Base-by-base conservation (phyloP, 2,329 filamentous ascomycete genomes). In the Epichloe sibirici region DNA sequence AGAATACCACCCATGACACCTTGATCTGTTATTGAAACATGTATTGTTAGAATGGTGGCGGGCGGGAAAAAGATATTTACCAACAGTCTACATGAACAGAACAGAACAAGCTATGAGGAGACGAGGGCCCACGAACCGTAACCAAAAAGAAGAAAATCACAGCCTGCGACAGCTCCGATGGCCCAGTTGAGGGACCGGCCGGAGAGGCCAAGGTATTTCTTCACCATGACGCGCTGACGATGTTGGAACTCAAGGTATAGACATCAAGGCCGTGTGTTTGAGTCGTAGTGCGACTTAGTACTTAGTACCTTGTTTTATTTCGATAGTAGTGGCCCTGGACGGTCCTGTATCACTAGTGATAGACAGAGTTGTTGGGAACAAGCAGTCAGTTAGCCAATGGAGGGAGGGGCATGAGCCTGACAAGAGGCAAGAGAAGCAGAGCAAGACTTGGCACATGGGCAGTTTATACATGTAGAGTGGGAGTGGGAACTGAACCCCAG, bases 1-100 rank as follows among this genome's bases (percentile, higher is more conserved):
- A 91, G 71, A 57, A 91, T 81, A 53, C 83, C 83, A 45, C 83
- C 86, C 75, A 87, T 89, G 9, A 88, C 83, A 62, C 85, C 82
- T 67, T 86, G 83, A 65, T 88, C 85, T 83, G 76, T 12, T 23
- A 17, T 12, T 15, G 17, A 31, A 28, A n/a, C 21, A 39, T n/a
- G 15, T 4, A 31, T 42, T 21, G 42, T 53, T 43, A 43, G 48
- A 21, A 46, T n/a, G 17, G 39, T 13, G 5, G 3, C 17, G 17
- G 17, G 17, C 17, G 17, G 17, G 17, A 21, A 21, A 21, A 21
- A 21, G 17, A 21, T 21, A 21, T 21, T 21, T 21, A 21, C 17
- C 13, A 17, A 28, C 17, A 13, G 13, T 31, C 9, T 38, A 21
- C 42, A 45, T 38, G 8, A 8, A 48, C 35, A 21, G 35, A 11